A percentile compares a stretch with the other conserved stretches of the same genome.
Evolutionary conservation across 768 basidiomycete species (phyloP).

Genomic region (Lenzites betulinus): DNA sequence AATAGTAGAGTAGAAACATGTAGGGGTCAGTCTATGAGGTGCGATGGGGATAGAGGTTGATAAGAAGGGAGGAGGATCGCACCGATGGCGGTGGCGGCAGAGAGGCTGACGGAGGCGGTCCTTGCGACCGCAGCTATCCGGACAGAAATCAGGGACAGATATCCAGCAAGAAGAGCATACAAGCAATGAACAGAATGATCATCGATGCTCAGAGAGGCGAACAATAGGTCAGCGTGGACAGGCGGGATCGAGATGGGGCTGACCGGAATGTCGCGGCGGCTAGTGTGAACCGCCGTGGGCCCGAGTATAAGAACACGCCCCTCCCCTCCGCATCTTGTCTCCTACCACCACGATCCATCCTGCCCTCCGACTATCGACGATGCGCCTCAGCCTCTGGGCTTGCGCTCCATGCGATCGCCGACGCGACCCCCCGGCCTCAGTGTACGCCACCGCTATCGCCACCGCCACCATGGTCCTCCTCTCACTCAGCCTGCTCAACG

Average conservation of each 20-base stretch:
- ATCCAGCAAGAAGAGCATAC: background rate
- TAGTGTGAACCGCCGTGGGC: background rate
- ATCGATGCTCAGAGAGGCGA: background rate
- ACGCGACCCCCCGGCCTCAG: too few species aligned
- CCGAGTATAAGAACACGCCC: background rate
- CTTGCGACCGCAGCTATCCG: too few species aligned
- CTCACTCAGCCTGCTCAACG: too few species aligned
- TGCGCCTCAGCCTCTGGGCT: too few species aligned
- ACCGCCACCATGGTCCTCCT: too few species aligned
- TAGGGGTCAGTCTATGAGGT: background rate
- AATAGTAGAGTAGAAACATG: background rate
- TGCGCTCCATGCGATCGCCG: too few species aligned
- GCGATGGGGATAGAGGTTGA: background rate
- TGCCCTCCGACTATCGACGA: too few species aligned
- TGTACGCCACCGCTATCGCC: too few species aligned
- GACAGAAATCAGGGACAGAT: background rate
- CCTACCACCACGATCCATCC: too few species aligned
- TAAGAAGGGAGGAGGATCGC: background rate
- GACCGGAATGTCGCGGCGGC: slow-evolving; percentile 1
- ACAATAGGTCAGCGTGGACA: background rate
- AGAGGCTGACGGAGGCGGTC: too few species aligned
- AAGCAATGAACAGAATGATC: too few species aligned
- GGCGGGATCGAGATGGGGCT: background rate
- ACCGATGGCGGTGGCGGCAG: too few species aligned
- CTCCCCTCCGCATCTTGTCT: background rate